Conservation (phyloP, 345 rosid genomes). For the Trapa incisa region DNA sequence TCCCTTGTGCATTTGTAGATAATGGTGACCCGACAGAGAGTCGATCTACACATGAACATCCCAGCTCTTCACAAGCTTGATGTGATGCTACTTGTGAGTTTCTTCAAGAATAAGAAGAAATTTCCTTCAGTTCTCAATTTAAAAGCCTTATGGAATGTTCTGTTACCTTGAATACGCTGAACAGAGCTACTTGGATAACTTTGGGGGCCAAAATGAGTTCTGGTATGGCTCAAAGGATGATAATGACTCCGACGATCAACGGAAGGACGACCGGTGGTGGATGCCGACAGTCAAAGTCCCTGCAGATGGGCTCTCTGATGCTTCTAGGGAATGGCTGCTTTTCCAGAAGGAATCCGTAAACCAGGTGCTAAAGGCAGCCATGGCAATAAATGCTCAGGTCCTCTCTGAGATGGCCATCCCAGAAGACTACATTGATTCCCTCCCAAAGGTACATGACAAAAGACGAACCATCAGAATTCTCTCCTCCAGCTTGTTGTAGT, state of each 20-base stretch:
- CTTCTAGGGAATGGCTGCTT: conserved; percentile 50
- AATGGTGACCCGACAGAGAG: conserved; percentile 80
- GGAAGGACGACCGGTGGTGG: conserved; percentile 90
- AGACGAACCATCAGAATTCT: not conserved
- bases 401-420: conserved; percentile 83
- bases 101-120: not conserved
- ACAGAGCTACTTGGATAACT: conserved; percentile 59
- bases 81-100: conserved; percentile 65
- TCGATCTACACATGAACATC: conserved; percentile 73
- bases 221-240: conserved; percentile 60
- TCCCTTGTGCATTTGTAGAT: conserved; percentile 27
- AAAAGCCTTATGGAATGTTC: not conserved
- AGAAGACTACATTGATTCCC: conserved; percentile 76
- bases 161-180: conserved; percentile 4
- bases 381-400: conserved; percentile 91
- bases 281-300: conserved; percentile 78
- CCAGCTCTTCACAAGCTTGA: conserved; percentile 87
- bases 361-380: conserved; percentile 89
- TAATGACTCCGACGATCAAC: conserved; percentile 40
- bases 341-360: conserved; percentile 81
- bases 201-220: conserved; percentile 64
- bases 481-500: not conserved
- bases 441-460: conserved; percentile 55
- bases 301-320: conserved; percentile 52
- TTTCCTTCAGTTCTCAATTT: not conserved